These are phyloP conservation scores for Candida hispaniensis DNA, from an alignment of 805 yeast genomes.

Conservation along the genomic window DNA sequence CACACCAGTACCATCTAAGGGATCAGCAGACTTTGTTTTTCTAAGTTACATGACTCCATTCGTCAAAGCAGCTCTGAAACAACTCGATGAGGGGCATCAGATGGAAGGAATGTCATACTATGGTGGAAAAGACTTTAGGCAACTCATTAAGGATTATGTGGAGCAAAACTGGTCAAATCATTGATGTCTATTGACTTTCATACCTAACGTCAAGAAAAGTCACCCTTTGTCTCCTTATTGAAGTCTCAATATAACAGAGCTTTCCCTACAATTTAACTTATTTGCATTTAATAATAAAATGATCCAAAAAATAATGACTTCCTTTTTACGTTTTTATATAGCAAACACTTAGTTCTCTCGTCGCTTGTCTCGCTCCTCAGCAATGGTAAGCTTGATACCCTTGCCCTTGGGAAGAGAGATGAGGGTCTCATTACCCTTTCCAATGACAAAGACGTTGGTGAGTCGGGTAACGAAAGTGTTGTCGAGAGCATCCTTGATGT, in stretches of 20 bases:
- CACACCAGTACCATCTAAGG: conserved; percentile 29
- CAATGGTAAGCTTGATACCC: conserved; percentile 91
- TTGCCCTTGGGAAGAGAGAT: conserved; percentile 97
- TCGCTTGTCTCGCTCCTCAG: conserved; percentile 98
- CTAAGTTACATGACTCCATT: conserved; percentile 61
- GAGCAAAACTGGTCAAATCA: conserved; percentile 7
- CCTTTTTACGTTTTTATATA: too few species aligned
- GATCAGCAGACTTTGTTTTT: conserved; percentile 57
- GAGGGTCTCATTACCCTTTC: conserved; percentile 90
- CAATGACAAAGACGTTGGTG: conserved; percentile 85
- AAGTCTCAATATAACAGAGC: too few species aligned
- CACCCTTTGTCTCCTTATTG: too few species aligned
- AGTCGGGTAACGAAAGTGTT: conserved; percentile 94
- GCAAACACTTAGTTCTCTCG: too few species aligned
- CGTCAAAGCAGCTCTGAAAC: conserved; percentile 37
- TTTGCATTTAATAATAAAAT: too few species aligned
- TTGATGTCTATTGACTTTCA: too few species aligned
- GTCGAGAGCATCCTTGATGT: conserved; percentile 89
- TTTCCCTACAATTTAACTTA: too few species aligned
- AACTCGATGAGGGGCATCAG: conserved; percentile 21
- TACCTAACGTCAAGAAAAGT: too few species aligned
- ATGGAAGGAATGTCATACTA: conserved; percentile 17
- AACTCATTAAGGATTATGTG: conserved; percentile 7
- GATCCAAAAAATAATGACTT: too few species aligned
- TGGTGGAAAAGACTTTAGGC: conserved; percentile 17